These are phyloP conservation scores for Aspergillus sp. DNA, from an alignment of 2,329 filamentous ascomycete genomes.

Conservation along the genomic window DNA sequence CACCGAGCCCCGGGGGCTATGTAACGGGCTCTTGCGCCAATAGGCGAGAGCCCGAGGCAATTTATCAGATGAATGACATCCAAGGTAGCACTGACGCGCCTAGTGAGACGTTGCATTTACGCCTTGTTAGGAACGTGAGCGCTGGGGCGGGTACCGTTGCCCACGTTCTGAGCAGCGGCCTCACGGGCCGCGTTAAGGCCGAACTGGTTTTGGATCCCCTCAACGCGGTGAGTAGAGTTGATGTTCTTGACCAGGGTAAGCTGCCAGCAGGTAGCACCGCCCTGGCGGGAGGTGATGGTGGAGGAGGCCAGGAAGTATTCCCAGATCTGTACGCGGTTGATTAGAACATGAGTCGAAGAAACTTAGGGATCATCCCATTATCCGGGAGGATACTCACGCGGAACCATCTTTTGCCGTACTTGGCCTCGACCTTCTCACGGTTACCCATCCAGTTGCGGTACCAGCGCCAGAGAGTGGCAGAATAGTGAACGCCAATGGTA, in stretches of 20 bases:
- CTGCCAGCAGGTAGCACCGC: slow-evolving; percentile 82
- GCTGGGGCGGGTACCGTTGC: slow-evolving; percentile 35
- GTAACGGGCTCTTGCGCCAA: neutral
- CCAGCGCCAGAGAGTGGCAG: slow-evolving; percentile 94
- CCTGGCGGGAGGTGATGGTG: slow-evolving; percentile 80
- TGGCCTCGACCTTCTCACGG: slow-evolving; percentile 85
- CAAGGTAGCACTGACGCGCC: neutral
- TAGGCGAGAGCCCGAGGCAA: neutral
- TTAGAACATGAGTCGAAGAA: neutral
- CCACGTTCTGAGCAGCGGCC: slow-evolving; percentile 39
- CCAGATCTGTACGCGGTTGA: slow-evolving; percentile 65
- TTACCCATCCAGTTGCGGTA: slow-evolving; percentile 98
- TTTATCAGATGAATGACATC: neutral
- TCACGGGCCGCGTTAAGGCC: slow-evolving; percentile 66
- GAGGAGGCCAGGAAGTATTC: slow-evolving; percentile 87
- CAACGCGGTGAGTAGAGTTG: slow-evolving; percentile 78
- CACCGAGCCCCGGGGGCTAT: neutral
- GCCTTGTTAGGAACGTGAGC: slow-evolving; percentile 34
- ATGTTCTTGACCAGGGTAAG: slow-evolving; percentile 86
- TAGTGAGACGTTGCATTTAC: slow-evolving; percentile 11
- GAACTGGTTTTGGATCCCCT: slow-evolving; percentile 69
- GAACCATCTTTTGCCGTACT: slow-evolving; percentile 96
- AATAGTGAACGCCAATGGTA: slow-evolving; percentile 95
- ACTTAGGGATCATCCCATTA: neutral
- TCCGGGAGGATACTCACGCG: slow-evolving; percentile 60